phyloP scores from a whole-genome alignment of 108 stramenopile genomes.

The Cyclotella atomus region DNA sequence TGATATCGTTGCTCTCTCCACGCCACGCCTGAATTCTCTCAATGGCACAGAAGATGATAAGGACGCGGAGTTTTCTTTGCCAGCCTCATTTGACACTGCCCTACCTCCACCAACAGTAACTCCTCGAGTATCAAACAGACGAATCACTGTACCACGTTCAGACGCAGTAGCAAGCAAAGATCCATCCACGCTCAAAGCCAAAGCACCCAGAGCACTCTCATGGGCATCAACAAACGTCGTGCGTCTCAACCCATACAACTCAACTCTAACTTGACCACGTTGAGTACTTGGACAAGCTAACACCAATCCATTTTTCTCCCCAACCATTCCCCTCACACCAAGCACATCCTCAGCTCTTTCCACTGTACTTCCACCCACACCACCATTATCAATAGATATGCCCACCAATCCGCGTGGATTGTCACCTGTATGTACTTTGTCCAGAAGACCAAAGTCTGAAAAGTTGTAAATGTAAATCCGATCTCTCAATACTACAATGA shows the following conservation, averaged over 20 bases:
- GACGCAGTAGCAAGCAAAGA: conserved; percentile 90
- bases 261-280: conserved; percentile 93
- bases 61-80: not conserved
- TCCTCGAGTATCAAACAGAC: conserved; percentile 90
- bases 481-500: conserved; percentile 94
- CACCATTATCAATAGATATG: conserved; percentile 80
- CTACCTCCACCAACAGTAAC: conserved; percentile 69
- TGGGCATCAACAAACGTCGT: conserved; percentile 94
- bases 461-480: conserved; percentile 95
- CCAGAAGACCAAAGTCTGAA: conserved; percentile 88
- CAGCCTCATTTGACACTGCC: conserved; percentile 52
- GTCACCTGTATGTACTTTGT: conserved; percentile 92
- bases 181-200: conserved; percentile 90
- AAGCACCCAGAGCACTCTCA: conserved; percentile 85
- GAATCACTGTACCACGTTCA: conserved; percentile 94
- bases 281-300: conserved; percentile 93
- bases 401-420: conserved; percentile 92
- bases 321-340: conserved; percentile 14
- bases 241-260: conserved; percentile 92
- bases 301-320: conserved; percentile 75
- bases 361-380: conserved; percentile 35
- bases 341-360: conserved; percentile 23
- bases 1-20: conserved; percentile 91
- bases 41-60: conserved; percentile 57
- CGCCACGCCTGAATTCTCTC: conserved; percentile 94